Percentiles rank a stretch among this genome's conserved stretches.
Evolutionary conservation across 192 early-diverging fungal genomes (phyloP).

Genomic region (Coemansia sp.): DNA sequence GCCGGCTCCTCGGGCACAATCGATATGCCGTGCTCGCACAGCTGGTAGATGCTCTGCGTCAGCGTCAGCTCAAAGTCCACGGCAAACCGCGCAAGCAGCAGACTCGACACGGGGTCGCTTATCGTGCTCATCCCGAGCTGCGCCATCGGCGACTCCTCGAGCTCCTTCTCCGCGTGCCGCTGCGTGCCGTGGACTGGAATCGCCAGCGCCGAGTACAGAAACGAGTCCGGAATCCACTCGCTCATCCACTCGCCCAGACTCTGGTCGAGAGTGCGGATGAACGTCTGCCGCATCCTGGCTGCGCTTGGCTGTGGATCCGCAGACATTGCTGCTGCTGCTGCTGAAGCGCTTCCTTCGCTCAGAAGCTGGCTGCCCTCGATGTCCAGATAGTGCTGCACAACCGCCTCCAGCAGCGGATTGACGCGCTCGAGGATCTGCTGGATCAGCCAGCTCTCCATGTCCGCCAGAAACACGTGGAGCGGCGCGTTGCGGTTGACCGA

Average conservation of each 20-base stretch:
- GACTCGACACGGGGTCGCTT: constrained; percentile 42
- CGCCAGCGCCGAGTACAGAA: constrained; percentile 32
- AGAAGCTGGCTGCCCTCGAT: constrained; percentile 47
- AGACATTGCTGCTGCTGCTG: no score
- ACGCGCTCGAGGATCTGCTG: constrained; percentile 49
- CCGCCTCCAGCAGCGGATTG: constrained; percentile 47
- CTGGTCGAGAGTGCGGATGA: constrained; percentile 36
- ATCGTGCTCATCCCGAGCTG: constrained; percentile 33
- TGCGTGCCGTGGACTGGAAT: constrained; percentile 24
- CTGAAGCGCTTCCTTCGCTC: constrained; percentile 12
- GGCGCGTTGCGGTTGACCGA: constrained; percentile 45
- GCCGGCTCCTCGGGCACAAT: constrained; percentile 21
- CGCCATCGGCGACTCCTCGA: constrained; percentile 21
- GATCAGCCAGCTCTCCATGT: constrained; percentile 54
- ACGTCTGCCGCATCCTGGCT: constrained; percentile 33
- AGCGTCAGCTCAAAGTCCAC: constrained; percentile 53
- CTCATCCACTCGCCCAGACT: constrained; percentile 47
- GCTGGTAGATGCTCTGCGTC: constrained; percentile 53
- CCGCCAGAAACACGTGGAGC: constrained; percentile 50
- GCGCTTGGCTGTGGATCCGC: no score
- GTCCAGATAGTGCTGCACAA: constrained; percentile 49
- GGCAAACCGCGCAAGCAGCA: constrained; percentile 45
- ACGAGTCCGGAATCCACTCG: constrained; percentile 40
- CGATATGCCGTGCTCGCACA: constrained; percentile 51
- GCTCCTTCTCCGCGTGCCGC: constrained; percentile 15